phyloP scores from a whole-genome alignment of 2,329 filamentous ascomycete genomes.

The Trichoderma polysporum region DNA sequence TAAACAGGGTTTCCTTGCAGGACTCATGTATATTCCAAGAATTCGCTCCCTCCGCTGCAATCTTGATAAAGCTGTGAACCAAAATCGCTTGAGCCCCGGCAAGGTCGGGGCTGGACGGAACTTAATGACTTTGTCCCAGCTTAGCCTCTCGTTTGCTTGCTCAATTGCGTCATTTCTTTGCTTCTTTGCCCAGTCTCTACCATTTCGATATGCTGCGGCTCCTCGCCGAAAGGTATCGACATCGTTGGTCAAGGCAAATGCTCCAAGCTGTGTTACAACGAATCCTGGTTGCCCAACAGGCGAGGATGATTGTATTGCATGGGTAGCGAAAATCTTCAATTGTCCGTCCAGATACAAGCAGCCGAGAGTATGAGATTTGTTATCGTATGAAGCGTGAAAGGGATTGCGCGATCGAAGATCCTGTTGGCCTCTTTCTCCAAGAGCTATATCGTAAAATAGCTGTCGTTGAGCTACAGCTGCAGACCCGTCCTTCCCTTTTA shows the following conservation, averaged over 20 bases:
- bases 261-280: slow-evolving; percentile 38
- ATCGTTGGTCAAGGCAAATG: slow-evolving; percentile 31
- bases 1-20: not conserved
- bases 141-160: slow-evolving; percentile 29
- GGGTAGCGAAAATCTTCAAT: slow-evolving; percentile 39
- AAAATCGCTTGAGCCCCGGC: not conserved
- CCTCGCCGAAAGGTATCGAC: slow-evolving; percentile 37
- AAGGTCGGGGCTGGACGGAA: not conserved
- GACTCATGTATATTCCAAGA: not conserved
- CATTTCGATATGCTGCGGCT: slow-evolving; percentile 42
- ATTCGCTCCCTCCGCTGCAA: not conserved
- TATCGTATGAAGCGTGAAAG: slow-evolving; percentile 36
- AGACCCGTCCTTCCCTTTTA: slow-evolving; percentile 36
- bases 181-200: slow-evolving; percentile 38
- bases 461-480: slow-evolving; percentile 34
- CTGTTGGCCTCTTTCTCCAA: slow-evolving; percentile 37
- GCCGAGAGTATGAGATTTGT: slow-evolving; percentile 39
- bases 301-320: slow-evolving; percentile 32
- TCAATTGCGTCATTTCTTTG: slow-evolving; percentile 38
- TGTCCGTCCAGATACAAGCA: slow-evolving; percentile 38
- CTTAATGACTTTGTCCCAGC: not conserved
- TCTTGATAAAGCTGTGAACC: not conserved
- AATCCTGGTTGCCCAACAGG: slow-evolving; percentile 32
- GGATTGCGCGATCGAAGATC: slow-evolving; percentile 35
- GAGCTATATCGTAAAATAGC: slow-evolving; percentile 38